Evolutionary conservation across 164 flowering plant genomes (phyloP).

Genomic region (Nymphaea colorata): DNA sequence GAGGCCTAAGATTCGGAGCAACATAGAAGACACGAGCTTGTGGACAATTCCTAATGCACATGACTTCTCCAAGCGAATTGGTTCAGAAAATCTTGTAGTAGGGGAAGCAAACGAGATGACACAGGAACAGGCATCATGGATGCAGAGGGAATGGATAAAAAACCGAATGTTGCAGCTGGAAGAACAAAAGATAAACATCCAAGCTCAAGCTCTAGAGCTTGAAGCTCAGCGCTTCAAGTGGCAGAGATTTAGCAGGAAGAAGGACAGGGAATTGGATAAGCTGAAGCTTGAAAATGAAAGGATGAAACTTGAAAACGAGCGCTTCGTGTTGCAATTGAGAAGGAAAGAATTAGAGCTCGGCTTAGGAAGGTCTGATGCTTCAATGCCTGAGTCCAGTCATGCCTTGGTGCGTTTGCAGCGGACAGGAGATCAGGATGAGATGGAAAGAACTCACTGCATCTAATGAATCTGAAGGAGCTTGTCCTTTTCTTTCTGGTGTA

Average conservation of each 20-base stretch:
- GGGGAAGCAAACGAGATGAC: constrained; percentile 9
- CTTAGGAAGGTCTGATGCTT: constrained; percentile 3
- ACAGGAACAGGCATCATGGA: constrained; percentile 12
- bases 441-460: constrained; percentile 5
- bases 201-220: constrained; percentile 43
- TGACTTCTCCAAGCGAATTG: constrained; percentile 5
- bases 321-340: constrained; percentile 25
- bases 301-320: constrained; percentile 39
- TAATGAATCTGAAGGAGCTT: background rate
- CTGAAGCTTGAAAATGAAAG: constrained; percentile 37
- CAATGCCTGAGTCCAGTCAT: background rate
- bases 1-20: constrained; percentile 16
- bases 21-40: constrained; percentile 15
- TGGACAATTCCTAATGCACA: constrained; percentile 4
- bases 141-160: constrained; percentile 61
- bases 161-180: constrained; percentile 35
- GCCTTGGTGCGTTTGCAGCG: constrained; percentile 6
- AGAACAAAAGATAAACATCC: constrained; percentile 42
- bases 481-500: too few species aligned
- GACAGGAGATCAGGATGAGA: constrained; percentile 5
- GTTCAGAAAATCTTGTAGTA: background rate
- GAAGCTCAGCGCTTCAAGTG: constrained; percentile 74
- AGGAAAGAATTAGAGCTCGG: constrained; percentile 12
- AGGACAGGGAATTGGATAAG: constrained; percentile 66
- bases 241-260: constrained; percentile 60